Evolutionary conservation across 2,329 filamentous ascomycete genomes (phyloP), one percentile per base, ranked within the genome.

Genomic region (Penicillium hesseltinei): DNA sequence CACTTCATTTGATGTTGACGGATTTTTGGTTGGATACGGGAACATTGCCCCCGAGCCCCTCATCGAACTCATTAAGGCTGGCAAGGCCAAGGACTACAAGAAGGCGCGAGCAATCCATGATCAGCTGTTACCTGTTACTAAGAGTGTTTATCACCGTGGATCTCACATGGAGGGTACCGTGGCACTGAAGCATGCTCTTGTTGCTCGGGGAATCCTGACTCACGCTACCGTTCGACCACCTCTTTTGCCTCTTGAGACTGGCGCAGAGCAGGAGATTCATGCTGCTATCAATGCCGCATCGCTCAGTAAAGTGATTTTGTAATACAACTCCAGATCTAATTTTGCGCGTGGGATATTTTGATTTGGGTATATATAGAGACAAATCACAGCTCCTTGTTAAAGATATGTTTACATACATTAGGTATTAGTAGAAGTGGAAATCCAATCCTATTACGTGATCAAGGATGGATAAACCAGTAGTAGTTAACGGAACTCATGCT

Each of bases 101-200:
- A 75, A 71, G 55, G 80, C 81, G 4, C 73, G 80, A 25, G 73
- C 74, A 42, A 70, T 82, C n/a, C 81, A 83, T 63, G 80, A 82
- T 61, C 74, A 73, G 62, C 70, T 83, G 2, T 68, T 82, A 3
- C 81, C 80, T 1, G 73, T 82, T 0, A 82, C 81, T 1, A 81
- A 80, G 69, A 78, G 76, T n/a, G 79, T 83, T 0, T 82, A 83
- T 62, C 80, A 83, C 66, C 77, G 80, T 6, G 81, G 80, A 10
- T 82, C 79, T 10, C 81, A 82, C 56, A 82, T 82, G 80, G 80
- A 82, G 69, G 81, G 81, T 7, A 82, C 80, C 2, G 79, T 82
- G 3, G 77, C 77, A 4, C 62, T 82, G 23, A 83, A 82, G 70
- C 80, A 82, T 57, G 80, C 79, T 15, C 69, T 82, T 27, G 79